Evolutionary conservation across 176 grass and related monocot species (phyloP), one percentile per base, ranked within the genome.

Genomic region (Rhipidocladum racemiflorum): DNA sequence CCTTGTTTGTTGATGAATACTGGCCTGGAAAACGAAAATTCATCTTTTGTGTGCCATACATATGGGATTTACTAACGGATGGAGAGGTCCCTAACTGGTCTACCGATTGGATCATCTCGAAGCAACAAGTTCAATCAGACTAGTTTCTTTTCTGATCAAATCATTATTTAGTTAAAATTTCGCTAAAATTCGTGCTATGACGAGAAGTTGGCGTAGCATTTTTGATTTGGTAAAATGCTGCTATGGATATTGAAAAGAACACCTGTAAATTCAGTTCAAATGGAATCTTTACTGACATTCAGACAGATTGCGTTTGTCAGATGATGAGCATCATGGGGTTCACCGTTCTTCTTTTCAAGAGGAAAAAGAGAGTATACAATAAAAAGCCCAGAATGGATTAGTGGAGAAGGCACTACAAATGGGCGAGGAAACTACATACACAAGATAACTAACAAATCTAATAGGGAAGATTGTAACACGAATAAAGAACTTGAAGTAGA

Each of bases 401-500:
- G 66, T 64, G 45, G 17, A 62, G 21, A 49, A 28, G 64, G 65
- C 65, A 72, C 56, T 34, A 59, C 14, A 16, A 57, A 78, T 10
- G 27, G 8, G 57, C 1, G 4, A 67, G 8, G 16, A 66, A 61
- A 65, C 75, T 84, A 84, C 75, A 74, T 84, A 78, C 80, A 83
- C 65, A 36, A 15, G 55, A 79, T 16, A 30, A 14, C 75, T 77
- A 76, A 59, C 46, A 8, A 78, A 64, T 65, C 86, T 78, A 82
- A 65, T 59, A 18, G 49, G 17, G 49, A 51, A 51, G 2, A 51
- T 20, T 51, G 49, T 53, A 54, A 30, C 80, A 84, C 21, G 38
- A 79, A 84, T 34, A 57, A 84, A 79, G 86, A 84, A 79, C 75
- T 72, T 45, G 46, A 7, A 6, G 42, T 70, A 24, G 72, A 60